These are phyloP conservation scores for Bisporella sp. DNA, from an alignment of 2,329 filamentous ascomycete species.

Conservation along the genomic window DNA sequence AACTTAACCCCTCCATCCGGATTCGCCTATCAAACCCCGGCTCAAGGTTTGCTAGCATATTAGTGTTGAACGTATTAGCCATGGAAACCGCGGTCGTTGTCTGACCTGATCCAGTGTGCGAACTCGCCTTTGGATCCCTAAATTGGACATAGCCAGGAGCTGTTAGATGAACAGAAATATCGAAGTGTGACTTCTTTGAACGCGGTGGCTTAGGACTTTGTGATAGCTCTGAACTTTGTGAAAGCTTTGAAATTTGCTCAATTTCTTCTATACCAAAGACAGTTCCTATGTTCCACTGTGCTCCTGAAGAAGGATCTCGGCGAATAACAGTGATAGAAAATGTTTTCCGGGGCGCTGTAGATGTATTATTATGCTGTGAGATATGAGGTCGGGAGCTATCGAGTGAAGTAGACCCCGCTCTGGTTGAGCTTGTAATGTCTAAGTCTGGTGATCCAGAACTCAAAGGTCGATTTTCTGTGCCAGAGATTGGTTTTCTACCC, in stretches of 20 bases:
- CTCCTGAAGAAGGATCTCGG: slow-evolving; percentile 60
- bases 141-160: slow-evolving; percentile 27
- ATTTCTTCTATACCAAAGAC: slow-evolving; percentile 35
- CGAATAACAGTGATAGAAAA: slow-evolving; percentile 52
- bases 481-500: slow-evolving; percentile 13
- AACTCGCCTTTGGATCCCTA: slow-evolving; percentile 9
- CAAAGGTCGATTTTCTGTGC: slow-evolving; percentile 10
- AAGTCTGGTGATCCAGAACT: neutral
- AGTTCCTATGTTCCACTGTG: slow-evolving; percentile 70
- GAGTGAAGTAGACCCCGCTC: neutral
- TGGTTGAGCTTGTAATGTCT: neutral
- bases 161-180: slow-evolving; percentile 25
- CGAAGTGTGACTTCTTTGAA: slow-evolving; percentile 32
- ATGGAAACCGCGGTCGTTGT: neutral
- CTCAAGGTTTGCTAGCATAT: neutral
- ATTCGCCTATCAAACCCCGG: slow-evolving; percentile 44
- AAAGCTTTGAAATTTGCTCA: slow-evolving; percentile 18
- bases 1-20: slow-evolving; percentile 39
- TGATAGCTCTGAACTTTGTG: slow-evolving; percentile 5
- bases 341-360: neutral
- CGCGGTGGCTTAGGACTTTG: slow-evolving; percentile 1
- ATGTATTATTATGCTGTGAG: neutral
- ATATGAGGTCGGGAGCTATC: neutral
- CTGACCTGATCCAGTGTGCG: neutral
- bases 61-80: neutral